phyloP scores from a whole-genome alignment of 495 filamentous ascomycete species.

The Penicillium paxilli region DNA sequence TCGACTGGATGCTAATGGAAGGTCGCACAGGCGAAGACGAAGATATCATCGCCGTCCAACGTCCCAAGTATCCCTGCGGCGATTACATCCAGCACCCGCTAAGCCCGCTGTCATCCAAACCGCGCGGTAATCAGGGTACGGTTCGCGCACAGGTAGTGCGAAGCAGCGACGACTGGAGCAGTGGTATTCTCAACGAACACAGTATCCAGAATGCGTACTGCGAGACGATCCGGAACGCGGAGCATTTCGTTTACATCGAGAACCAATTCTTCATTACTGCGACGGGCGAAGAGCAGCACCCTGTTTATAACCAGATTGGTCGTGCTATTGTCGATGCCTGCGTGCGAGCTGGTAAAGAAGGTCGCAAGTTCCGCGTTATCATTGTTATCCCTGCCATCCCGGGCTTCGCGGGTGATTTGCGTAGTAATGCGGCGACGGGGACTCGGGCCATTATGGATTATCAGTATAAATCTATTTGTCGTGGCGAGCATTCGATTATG shows the following conservation, averaged over 20 bases:
- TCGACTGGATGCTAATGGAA: conserved; percentile 79
- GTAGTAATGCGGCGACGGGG: conserved; percentile 77
- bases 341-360: conserved; percentile 76
- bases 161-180: conserved; percentile 93
- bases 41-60: conserved; percentile 81
- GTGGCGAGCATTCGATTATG: conserved; percentile 88
- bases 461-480: conserved; percentile 92
- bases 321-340: conserved; percentile 87
- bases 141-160: conserved; percentile 82
- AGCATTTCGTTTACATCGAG: conserved; percentile 95
- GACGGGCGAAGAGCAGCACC: conserved; percentile 81
- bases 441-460: conserved; percentile 98
- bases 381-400: conserved; percentile 87
- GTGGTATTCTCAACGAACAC: conserved; percentile 84
- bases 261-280: conserved; percentile 99
- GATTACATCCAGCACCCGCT: conserved; percentile 83
- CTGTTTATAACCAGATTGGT: conserved; percentile 86
- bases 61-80: conserved; percentile 82
- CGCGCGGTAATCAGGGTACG: conserved; percentile 63
- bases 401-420: conserved; percentile 88
- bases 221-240: conserved; percentile 77
- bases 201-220: conserved; percentile 92
- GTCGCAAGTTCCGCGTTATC: conserved; percentile 88
- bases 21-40: conserved; percentile 81
- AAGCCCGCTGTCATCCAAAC: conserved; percentile 53